phyloP scores from a whole-genome alignment of 139 green algal genomes.

The Micractinium conductrix region DNA sequence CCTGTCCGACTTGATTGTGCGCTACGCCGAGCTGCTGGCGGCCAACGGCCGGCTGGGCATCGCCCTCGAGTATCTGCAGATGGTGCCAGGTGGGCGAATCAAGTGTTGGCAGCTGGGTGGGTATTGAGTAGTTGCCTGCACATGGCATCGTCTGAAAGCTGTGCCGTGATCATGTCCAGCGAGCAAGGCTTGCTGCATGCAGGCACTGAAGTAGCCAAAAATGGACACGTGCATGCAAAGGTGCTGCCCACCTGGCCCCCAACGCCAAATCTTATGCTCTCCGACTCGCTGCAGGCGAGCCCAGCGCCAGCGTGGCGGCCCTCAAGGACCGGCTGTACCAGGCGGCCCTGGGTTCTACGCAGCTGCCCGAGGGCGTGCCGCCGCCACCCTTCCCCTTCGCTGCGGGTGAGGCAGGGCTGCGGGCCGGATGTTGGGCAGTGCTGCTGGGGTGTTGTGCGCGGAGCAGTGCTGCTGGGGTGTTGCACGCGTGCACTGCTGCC shows the following conservation, averaged over 20 bases:
- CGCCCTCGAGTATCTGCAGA: conserved; percentile 77
- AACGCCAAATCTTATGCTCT: too few relatives aligned
- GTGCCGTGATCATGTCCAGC: too few relatives aligned
- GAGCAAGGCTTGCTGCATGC: too few relatives aligned
- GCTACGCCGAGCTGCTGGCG: conserved; percentile 86
- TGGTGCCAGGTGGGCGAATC: conserved; percentile 69
- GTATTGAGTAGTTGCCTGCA: too few relatives aligned
- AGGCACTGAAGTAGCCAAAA: too few relatives aligned
- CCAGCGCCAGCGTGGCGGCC: conserved; percentile 63
- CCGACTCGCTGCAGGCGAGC: conserved; percentile 52
- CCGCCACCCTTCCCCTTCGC: conserved; percentile 78
- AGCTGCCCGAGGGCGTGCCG: conserved; percentile 41
- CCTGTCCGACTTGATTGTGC: conserved; percentile 80
- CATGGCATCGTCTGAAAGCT: too few relatives aligned
- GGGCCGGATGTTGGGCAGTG: not conserved
- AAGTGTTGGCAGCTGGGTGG: too few relatives aligned
- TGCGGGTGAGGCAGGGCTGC: conserved; percentile 50
- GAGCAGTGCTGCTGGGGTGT: too few relatives aligned
- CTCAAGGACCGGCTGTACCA: conserved; percentile 91
- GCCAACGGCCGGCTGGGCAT: conserved; percentile 77
- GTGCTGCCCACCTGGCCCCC: too few relatives aligned
- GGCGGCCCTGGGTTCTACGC: conserved; percentile 22
- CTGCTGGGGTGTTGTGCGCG: too few relatives aligned
- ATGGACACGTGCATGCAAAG: too few relatives aligned
- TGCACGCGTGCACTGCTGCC: too few relatives aligned